Conservation (phyloP, 306 rosid genomes). For the Vigna reflexopilosa region DNA sequence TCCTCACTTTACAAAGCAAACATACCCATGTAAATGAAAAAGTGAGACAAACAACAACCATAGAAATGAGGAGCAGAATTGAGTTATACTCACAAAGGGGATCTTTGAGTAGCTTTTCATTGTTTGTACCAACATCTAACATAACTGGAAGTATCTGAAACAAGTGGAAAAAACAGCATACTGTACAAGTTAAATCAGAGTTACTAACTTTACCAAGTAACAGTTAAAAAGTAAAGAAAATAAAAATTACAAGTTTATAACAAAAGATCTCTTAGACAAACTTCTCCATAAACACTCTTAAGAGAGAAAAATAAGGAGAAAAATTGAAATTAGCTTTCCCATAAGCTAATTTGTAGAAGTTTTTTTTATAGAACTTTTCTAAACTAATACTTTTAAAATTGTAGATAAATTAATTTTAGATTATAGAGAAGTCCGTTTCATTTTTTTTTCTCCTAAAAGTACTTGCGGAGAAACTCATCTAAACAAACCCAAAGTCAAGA, state of each 20-base stretch:
- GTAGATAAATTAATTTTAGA: too few relatives aligned
- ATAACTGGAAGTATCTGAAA: constrained; percentile 88
- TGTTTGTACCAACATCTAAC: constrained; percentile 94
- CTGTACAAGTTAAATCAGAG: constrained; percentile 29
- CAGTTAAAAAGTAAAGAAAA: background rate
- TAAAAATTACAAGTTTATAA: background rate
- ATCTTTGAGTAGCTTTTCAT: constrained; percentile 77
- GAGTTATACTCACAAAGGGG: constrained; percentile 73
- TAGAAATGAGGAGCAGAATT: constrained; percentile 18
- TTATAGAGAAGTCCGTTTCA: too few relatives aligned
- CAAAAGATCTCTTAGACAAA: too few relatives aligned
- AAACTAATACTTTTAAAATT: too few relatives aligned
- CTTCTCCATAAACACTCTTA: too few relatives aligned
- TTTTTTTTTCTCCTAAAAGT: too few relatives aligned
- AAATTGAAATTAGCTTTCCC: too few relatives aligned
- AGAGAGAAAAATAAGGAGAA: too few relatives aligned
- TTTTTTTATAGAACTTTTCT: too few relatives aligned
- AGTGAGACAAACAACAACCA: constrained; percentile 9
- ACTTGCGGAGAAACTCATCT: too few relatives aligned
- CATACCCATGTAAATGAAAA: constrained; percentile 24
- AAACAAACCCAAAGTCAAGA: background rate
- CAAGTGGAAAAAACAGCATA: constrained; percentile 36
- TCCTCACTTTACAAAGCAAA: constrained; percentile 40
- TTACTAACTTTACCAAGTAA: constrained; percentile 10
- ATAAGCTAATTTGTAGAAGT: too few relatives aligned